Evolutionary conservation across 2,329 filamentous ascomycete species (phyloP).

Genomic region (Gremmenia infestans): DNA sequence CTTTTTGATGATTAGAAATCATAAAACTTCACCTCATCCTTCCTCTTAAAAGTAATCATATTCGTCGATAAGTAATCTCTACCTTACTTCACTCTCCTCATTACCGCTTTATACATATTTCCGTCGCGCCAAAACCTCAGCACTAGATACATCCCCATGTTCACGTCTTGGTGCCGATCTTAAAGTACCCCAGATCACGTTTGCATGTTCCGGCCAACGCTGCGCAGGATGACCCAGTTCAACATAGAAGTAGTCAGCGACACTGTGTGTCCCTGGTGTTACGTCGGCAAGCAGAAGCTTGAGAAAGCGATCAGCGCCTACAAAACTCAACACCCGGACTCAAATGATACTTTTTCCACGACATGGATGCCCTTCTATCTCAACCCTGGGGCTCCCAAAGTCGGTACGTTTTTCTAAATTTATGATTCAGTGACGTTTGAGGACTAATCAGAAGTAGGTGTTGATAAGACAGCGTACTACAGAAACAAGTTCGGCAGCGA

Average conservation of each 20-base stretch:
- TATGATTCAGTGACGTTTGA: not conserved
- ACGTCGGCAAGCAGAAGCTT: slow-evolving; percentile 73
- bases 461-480: slow-evolving; percentile 54
- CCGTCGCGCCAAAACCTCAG: not conserved
- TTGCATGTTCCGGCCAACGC: slow-evolving; percentile 20
- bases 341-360: slow-evolving; percentile 64
- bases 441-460: slow-evolving; percentile 28
- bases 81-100: not conserved
- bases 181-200: not conserved
- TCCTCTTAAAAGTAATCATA: not conserved
- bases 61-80: not conserved
- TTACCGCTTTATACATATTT: not conserved
- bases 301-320: slow-evolving; percentile 66
- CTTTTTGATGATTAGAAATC: not conserved
- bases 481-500: slow-evolving; percentile 59
- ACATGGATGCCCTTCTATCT: slow-evolving; percentile 80
- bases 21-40: not conserved
- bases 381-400: slow-evolving; percentile 57
- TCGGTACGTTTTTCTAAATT: slow-evolving; percentile 36
- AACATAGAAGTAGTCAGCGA: slow-evolving; percentile 76
- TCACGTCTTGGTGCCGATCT: not conserved
- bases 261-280: slow-evolving; percentile 75
- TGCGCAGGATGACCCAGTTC: slow-evolving; percentile 62
- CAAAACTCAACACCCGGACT: slow-evolving; percentile 54
- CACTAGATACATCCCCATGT: not conserved